These are phyloP conservation scores for Cryomyces minteri DNA, from an alignment of 495 filamentous ascomycete genomes.

Conservation along the genomic window DNA sequence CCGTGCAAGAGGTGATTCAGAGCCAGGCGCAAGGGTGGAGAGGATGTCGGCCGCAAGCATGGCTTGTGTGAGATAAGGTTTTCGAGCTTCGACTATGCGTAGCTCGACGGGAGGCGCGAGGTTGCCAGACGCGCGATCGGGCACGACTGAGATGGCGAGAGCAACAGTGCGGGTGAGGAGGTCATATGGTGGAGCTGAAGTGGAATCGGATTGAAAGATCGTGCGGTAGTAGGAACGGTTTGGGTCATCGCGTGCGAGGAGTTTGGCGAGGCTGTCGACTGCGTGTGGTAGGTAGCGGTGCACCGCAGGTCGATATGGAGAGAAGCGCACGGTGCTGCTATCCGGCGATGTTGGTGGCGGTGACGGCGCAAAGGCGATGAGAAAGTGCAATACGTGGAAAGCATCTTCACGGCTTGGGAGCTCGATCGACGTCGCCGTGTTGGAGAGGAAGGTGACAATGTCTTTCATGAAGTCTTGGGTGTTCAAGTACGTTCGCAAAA, in stretches of 20 bases:
- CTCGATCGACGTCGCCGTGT: slow-evolving; percentile 62
- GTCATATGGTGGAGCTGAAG: slow-evolving; percentile 45
- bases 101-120: slow-evolving; percentile 19
- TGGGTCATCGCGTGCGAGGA: slow-evolving; percentile 83
- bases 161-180: slow-evolving; percentile 79
- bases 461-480: slow-evolving; percentile 96
- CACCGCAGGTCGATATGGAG: slow-evolving; percentile 55
- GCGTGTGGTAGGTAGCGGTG: slow-evolving; percentile 84
- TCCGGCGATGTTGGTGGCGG: slow-evolving; percentile 31
- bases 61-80: slow-evolving; percentile 76
- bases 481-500: slow-evolving; percentile 61
- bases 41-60: slow-evolving; percentile 83
- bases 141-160: slow-evolving; percentile 69
- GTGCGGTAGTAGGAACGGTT: slow-evolving; percentile 67
- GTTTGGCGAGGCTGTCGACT: slow-evolving; percentile 76
- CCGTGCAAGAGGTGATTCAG: slow-evolving; percentile 52
- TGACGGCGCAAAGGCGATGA: slow-evolving; percentile 72
- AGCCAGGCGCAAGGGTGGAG: slow-evolving; percentile 47
- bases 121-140: slow-evolving; percentile 33
- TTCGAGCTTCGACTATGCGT: slow-evolving; percentile 57
- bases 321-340: slow-evolving; percentile 33
- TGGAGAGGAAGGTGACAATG: slow-evolving; percentile 70
- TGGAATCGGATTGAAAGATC: slow-evolving; percentile 57
- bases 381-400: slow-evolving; percentile 66
- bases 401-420: slow-evolving; percentile 82